Evolutionary conservation across 129 eudicot genomes (phyloP).

Genomic region (Heracleum sosnowskyi): DNA sequence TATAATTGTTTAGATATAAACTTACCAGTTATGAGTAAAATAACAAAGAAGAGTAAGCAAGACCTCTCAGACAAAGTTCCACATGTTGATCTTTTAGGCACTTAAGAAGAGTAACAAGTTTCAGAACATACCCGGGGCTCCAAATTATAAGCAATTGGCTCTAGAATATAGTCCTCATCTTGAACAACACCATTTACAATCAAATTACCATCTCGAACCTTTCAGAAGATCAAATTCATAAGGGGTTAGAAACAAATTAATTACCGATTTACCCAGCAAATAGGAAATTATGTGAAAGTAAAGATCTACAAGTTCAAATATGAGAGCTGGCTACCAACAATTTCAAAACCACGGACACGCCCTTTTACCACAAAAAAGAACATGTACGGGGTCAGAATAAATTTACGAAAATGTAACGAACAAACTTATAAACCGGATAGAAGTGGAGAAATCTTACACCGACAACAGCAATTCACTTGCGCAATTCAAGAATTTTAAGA

Average conservation of each 20-base stretch:
- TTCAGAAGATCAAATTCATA: slow-evolving; percentile 1
- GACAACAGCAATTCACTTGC: too few species aligned
- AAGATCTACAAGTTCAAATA: too few species aligned
- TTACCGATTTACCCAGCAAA: neutral
- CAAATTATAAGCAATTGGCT: slow-evolving; percentile 77
- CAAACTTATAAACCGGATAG: too few species aligned
- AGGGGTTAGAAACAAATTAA: neutral
- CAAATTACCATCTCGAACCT: slow-evolving; percentile 78
- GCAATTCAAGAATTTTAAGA: too few species aligned
- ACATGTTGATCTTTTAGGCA: neutral
- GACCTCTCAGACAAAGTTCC: neutral
- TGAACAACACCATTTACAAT: slow-evolving; percentile 63
- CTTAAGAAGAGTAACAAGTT: neutral
- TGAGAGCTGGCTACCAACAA: too few species aligned
- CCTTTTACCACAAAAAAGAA: too few species aligned
- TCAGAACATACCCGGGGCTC: slow-evolving; percentile 49
- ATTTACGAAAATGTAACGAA: too few species aligned
- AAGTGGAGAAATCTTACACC: too few species aligned
- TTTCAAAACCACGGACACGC: too few species aligned
- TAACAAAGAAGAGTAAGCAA: slow-evolving; percentile 7
- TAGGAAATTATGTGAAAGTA: neutral
- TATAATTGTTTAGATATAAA: neutral
- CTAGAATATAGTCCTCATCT: slow-evolving; percentile 83
- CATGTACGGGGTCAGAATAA: too few species aligned
- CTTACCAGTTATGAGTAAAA: slow-evolving; percentile 60